Percentiles rank a stretch among this genome's conserved stretches.
Evolutionary conservation across 2,329 filamentous ascomycete genomes (phyloP).

Genomic region (Stagonosporopsis vannaccii): DNA sequence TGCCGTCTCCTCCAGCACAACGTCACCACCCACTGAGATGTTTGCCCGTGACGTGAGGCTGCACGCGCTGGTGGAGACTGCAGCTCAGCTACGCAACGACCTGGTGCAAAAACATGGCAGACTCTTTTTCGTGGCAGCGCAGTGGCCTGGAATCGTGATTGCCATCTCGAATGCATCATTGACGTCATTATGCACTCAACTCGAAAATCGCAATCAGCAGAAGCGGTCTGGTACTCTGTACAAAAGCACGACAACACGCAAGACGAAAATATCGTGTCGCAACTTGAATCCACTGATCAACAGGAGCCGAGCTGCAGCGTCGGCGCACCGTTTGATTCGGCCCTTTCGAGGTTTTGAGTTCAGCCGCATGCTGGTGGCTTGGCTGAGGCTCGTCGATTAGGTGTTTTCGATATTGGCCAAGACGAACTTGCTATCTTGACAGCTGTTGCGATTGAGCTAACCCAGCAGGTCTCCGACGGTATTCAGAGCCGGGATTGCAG

Average conservation of each 20-base stretch:
- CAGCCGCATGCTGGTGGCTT: conserved; percentile 15
- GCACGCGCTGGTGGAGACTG: not conserved
- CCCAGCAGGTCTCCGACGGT: no score
- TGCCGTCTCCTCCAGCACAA: not conserved
- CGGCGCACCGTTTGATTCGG: not conserved
- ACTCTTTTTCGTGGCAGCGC: not conserved
- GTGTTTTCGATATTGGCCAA: not conserved
- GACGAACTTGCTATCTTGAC: not conserved
- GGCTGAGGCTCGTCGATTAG: conserved; percentile 4
- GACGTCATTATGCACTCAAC: conserved; percentile 8
- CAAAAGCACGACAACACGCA: conserved; percentile 3
- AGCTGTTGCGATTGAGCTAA: not conserved
- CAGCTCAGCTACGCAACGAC: conserved; percentile 8
- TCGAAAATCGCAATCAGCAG: conserved; percentile 2
- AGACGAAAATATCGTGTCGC: conserved; percentile 4
- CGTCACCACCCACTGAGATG: conserved; percentile 9
- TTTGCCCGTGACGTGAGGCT: conserved; percentile 13
- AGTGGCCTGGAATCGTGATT: not conserved
- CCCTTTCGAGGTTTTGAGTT: conserved; percentile 10
- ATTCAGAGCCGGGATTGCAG: not conserved
- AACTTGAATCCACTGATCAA: conserved; percentile 7
- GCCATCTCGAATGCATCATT: not conserved
- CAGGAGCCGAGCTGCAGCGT: not conserved
- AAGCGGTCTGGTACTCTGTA: not conserved
- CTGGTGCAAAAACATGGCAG: conserved; percentile 3